Percentiles rank a stretch among this genome's conserved stretches.
Conservation (phyloP, 106 monocot species). For the Narthecium ossifragum region DNA sequence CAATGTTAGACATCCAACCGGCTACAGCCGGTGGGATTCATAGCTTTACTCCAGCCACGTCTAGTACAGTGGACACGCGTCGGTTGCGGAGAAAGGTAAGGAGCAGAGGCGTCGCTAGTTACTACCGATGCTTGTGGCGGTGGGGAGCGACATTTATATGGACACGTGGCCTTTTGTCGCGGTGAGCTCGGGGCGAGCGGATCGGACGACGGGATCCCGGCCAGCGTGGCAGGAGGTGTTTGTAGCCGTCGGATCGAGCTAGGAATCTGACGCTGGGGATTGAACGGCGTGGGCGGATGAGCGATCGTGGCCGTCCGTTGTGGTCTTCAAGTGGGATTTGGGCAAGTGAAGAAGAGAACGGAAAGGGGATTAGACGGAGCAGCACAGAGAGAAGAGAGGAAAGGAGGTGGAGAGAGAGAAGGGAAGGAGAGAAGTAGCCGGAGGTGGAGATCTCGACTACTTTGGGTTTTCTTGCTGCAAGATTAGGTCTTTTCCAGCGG, state of each 20-base stretch:
- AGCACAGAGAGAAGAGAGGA: neutral
- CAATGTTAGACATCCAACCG: too few species aligned
- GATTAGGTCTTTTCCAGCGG: neutral
- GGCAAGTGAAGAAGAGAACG: constrained; percentile 2
- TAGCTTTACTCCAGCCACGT: too few species aligned
- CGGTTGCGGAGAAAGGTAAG: too few species aligned
- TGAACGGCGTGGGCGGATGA: neutral
- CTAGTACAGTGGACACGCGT: too few species aligned
- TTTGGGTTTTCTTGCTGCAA: neutral
- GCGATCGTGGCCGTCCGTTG: constrained; percentile 8
- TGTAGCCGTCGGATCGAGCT: neutral
- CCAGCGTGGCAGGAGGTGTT: neutral
- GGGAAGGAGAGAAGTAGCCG: neutral
- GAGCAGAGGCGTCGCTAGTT: too few species aligned
- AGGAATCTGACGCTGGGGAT: neutral
- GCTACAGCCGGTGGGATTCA: too few species aligned
- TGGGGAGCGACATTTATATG: neutral
- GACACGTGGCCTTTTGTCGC: neutral
- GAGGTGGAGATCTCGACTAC: neutral
- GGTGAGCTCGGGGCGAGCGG: neutral
- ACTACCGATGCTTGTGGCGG: too few species aligned
- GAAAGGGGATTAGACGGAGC: neutral
- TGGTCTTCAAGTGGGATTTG: neutral
- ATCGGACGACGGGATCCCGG: neutral
- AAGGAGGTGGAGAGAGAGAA: neutral